phyloP scores from a whole-genome alignment of 2,329 filamentous ascomycete species.

The Neoscytalidium dimidiatum region DNA sequence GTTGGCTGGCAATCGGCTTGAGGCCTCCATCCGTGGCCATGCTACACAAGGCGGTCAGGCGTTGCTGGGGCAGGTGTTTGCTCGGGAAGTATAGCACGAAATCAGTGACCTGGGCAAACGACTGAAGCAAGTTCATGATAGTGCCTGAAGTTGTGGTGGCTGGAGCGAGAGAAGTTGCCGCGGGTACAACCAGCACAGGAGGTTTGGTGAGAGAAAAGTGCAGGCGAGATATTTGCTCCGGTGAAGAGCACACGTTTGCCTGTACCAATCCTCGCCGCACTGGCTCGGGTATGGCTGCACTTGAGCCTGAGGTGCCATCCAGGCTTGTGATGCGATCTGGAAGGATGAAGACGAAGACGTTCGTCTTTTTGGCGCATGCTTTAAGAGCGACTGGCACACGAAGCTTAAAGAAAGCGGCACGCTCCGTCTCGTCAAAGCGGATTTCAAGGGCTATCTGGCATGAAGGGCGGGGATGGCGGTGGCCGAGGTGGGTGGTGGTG shows the following conservation, averaged over 20 bases:
- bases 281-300: not conserved
- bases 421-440: not conserved
- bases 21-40: not conserved
- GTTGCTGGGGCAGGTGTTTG: not conserved
- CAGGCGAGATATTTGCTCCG: not conserved
- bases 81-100: constrained; percentile 3
- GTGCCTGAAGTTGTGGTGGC: constrained; percentile 36
- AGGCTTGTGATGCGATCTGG: not conserved
- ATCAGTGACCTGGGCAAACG: constrained; percentile 24
- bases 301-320: not conserved
- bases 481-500: not conserved
- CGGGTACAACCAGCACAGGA: not conserved
- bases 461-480: not conserved
- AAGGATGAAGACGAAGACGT: not conserved
- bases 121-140: constrained; percentile 31
- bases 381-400: not conserved
- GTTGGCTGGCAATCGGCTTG: not conserved
- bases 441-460: not conserved
- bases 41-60: not conserved
- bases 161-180: not conserved
- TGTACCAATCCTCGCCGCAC: not conserved
- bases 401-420: not conserved
- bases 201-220: constrained; percentile 2
- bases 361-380: not conserved
- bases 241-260: not conserved